Evolutionary conservation across 192 early-diverging fungal species (phyloP), one percentile per base, ranked within the genome.

Genomic region (Obelidium mucronatum): DNA sequence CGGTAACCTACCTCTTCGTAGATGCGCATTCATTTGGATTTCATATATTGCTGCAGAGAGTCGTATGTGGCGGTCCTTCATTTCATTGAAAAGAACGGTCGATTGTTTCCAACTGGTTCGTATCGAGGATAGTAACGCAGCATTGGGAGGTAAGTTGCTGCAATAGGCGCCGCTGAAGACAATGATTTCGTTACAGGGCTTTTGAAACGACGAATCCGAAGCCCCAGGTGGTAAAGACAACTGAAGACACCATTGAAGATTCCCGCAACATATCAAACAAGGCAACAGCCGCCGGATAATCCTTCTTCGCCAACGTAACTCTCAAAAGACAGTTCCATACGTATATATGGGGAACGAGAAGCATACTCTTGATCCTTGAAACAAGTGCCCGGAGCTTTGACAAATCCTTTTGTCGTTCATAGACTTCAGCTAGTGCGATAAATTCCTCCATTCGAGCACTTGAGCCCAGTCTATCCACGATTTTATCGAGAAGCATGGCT

Each of bases 91-190:
- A 6, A 65, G 63, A 40, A 17, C n/a, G n/a, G 1, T 2, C 37
- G 15, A 65, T 65, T 1, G 63, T 31, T 2, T 30, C 34, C 19
- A 37, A 39, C 17, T 15, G 35, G 31, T 65, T 17, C 1, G 37
- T 40, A 19, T 65, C 63, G 19, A 65, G 28, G 31, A n/a, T 65
- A 65, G 63, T 65, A 30, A 28, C 37, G 63, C 8, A 65, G 37
- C 8, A 65, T 31, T 19, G 40, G 31, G 37, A 26, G 17, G 63
- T 65, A 65, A 17, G 63, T 65, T 13, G 15, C 17, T 11, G 63
- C 15, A 39, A n/a, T 65, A 2, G 63, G 63, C 19, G 34, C 15
- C 31, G 63, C 19, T 1, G 22, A 51, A 51, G 11, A 39, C 1
- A 1, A 17, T 31, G 34, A 13, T 30, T 26, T 6, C 56, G 8